These are phyloP conservation scores for Chimonanthus praecox DNA, from an alignment of 164 flowering plant genomes.

Conservation along the genomic window DNA sequence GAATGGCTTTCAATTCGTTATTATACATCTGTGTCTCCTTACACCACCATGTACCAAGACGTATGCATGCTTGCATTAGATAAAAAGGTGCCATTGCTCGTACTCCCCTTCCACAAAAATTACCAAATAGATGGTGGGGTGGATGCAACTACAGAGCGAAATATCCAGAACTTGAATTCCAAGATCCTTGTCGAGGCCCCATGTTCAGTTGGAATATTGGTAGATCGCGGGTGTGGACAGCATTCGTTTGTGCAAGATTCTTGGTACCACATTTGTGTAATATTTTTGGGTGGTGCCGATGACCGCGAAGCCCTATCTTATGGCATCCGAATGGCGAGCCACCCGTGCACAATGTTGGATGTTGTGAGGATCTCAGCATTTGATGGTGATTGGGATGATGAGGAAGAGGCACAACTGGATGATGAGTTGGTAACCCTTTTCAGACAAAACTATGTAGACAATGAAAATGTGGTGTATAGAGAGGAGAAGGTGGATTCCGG, in stretches of 20 bases:
- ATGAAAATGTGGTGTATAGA: neutral
- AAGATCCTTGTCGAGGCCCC: slow-evolving; percentile 19
- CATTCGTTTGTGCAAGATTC: slow-evolving; percentile 8
- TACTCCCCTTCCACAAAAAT: slow-evolving; percentile 41
- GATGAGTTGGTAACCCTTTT: neutral
- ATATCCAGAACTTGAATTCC: neutral
- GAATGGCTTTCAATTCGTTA: slow-evolving; percentile 26
- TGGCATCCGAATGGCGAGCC: slow-evolving; percentile 34
- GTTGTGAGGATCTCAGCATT: slow-evolving; percentile 17
- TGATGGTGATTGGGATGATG: neutral
- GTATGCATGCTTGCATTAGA: slow-evolving; percentile 49
- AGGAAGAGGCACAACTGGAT: neutral
- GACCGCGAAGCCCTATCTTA: slow-evolving; percentile 44
- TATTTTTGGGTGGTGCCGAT: slow-evolving; percentile 50
- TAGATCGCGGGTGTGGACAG: slow-evolving; percentile 26
- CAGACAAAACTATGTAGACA: neutral
- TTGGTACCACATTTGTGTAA: slow-evolving; percentile 19
- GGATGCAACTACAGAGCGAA: neutral
- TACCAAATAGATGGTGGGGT: no score
- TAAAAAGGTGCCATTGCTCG: slow-evolving; percentile 35
- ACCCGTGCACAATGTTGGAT: slow-evolving; percentile 23
- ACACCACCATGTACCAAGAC: slow-evolving; percentile 64
- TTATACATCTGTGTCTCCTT: slow-evolving; percentile 39
- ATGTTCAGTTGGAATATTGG: slow-evolving; percentile 48
- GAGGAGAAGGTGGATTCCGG: slow-evolving; percentile 1